These are phyloP conservation scores for Phaffia rhodozyma DNA, from an alignment of 1,284 basidiomycete species.

Conservation along the genomic window DNA sequence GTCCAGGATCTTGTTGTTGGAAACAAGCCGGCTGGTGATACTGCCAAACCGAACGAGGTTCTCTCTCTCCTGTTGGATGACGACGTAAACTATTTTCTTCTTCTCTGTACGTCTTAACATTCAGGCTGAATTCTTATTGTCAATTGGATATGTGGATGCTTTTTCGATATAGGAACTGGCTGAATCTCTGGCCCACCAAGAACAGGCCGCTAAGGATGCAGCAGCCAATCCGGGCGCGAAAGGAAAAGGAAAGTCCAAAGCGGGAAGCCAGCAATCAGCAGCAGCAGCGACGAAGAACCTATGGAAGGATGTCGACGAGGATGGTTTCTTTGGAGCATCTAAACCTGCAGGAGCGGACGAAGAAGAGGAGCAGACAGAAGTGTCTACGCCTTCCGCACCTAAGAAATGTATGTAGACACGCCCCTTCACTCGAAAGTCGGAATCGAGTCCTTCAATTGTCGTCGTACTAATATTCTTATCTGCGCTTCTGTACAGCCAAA, in stretches of 20 bases:
- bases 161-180: slow-evolving; percentile 26
- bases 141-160: neutral
- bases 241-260: neutral
- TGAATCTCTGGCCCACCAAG: slow-evolving; percentile 34
- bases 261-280: neutral
- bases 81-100: slow-evolving; percentile 41
- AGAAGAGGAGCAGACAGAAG: slow-evolving; percentile 9
- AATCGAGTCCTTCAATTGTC: too few species aligned
- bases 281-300: neutral
- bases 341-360: neutral
- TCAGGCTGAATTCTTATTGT: neutral
- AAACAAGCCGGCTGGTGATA: slow-evolving; percentile 83
- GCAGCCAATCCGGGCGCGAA: slow-evolving; percentile 25
- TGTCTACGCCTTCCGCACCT: neutral
- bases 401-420: too few species aligned
- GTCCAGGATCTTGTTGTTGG: slow-evolving; percentile 99
- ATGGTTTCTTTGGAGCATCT: slow-evolving; percentile 14
- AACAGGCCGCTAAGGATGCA: slow-evolving; percentile 33
- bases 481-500: neutral
- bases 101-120: neutral
- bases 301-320: slow-evolving; percentile 17
- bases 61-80: slow-evolving; percentile 91
- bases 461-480: neutral
- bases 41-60: slow-evolving; percentile 92
- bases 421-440: too few species aligned